phyloP scores from a whole-genome alignment of 1,284 basidiomycete genomes.

The Leccinum subatratum region DNA sequence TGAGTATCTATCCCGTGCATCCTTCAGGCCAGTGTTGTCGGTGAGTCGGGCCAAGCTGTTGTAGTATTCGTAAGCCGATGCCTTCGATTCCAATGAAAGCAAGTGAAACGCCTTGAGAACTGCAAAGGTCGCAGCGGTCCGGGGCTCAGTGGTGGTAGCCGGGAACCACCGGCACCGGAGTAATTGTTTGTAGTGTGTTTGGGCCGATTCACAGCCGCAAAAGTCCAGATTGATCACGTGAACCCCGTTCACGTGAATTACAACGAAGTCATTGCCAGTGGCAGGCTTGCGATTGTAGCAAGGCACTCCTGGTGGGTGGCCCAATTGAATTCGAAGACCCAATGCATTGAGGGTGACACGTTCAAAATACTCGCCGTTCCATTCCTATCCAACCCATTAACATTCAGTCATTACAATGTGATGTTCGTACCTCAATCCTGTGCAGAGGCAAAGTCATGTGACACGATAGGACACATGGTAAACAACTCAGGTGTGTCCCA shows the following conservation, averaged over 20 bases:
- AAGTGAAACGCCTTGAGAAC: conserved; percentile 1
- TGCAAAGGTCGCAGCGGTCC: not conserved
- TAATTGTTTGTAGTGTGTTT: conserved; percentile 4
- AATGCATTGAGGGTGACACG: not conserved
- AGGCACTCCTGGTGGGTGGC: conserved; percentile 1
- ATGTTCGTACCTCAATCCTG: too few relatives aligned
- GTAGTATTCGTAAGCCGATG: not conserved
- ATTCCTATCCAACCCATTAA: not conserved
- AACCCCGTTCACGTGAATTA: conserved; percentile 10
- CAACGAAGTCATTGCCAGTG: conserved; percentile 3
- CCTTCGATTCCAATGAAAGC: not conserved
- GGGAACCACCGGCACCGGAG: not conserved
- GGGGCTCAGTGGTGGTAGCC: not conserved
- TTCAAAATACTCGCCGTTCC: conserved; percentile 9
- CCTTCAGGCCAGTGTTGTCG: not conserved
- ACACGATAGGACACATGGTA: too few relatives aligned
- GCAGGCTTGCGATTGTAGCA: conserved; percentile 5
- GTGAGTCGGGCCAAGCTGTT: not conserved
- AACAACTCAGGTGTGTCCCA: too few relatives aligned
- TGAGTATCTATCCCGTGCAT: not conserved
- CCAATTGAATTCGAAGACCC: conserved; percentile 10
- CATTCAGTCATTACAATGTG: too few relatives aligned
- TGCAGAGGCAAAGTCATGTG: too few relatives aligned
- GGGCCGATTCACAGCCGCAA: conserved; percentile 8
- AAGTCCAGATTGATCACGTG: conserved; percentile 10